Percentiles rank a stretch among this genome's conserved stretches.
These are phyloP conservation scores for Pythium aquatile DNA, from an alignment of 352 stramenopile genomes.

Conservation along the genomic window DNA sequence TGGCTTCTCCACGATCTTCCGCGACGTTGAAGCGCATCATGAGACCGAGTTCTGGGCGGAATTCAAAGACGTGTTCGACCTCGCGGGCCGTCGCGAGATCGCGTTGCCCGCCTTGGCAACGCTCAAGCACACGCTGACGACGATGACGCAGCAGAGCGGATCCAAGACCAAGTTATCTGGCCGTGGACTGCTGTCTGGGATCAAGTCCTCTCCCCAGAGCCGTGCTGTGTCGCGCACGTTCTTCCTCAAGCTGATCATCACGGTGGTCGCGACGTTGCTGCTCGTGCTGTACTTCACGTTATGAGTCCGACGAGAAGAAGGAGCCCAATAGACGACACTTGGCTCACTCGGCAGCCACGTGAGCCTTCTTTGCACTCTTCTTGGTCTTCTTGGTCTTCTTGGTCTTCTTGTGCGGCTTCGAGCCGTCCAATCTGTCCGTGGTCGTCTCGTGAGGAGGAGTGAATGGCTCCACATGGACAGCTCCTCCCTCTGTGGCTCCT, in stretches of 20 bases:
- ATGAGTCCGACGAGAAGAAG: background rate
- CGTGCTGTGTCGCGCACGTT: slow-evolving; percentile 57
- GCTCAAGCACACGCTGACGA: slow-evolving; percentile 43
- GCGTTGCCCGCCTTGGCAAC: slow-evolving; percentile 47
- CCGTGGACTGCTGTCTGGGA: slow-evolving; percentile 44
- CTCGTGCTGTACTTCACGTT: slow-evolving; percentile 52
- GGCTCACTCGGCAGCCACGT: slow-evolving; percentile 13
- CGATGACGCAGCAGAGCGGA: slow-evolving; percentile 17
- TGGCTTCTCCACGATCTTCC: slow-evolving; percentile 45
- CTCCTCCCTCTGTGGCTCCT: background rate
- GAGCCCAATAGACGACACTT: background rate
- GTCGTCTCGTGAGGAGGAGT: background rate
- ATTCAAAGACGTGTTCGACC: slow-evolving; percentile 76
- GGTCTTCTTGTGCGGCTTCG: slow-evolving; percentile 20
- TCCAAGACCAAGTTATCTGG: slow-evolving; percentile 34
- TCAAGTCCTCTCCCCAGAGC: slow-evolving; percentile 41
- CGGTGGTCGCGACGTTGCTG: slow-evolving; percentile 55
- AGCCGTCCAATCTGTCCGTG: background rate
- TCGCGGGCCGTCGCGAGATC: slow-evolving; percentile 46
- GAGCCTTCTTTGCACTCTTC: slow-evolving; percentile 9
- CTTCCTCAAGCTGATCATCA: slow-evolving; percentile 69
- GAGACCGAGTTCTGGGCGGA: slow-evolving; percentile 61
- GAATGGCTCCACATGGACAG: background rate
- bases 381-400: slow-evolving; percentile 7
- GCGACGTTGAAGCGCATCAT: slow-evolving; percentile 47